Conservation (phyloP, 2,329 filamentous ascomycete species). For the Aspergillus sp. region DNA sequence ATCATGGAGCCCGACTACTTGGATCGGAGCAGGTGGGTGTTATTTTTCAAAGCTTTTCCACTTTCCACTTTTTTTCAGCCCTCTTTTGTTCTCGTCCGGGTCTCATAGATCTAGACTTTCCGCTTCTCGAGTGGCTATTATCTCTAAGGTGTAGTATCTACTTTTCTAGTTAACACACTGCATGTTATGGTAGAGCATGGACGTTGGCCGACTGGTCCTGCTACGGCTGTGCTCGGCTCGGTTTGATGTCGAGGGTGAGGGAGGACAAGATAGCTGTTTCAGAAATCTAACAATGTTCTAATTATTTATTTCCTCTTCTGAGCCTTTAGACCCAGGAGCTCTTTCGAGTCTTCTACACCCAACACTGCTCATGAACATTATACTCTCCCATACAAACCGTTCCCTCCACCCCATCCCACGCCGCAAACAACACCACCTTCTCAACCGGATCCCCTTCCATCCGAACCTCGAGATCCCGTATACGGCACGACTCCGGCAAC, state of each 20-base stretch:
- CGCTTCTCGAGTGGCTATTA: conserved; percentile 15
- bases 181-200: conserved; percentile 10
- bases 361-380: not conserved
- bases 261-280: conserved; percentile 3
- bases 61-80: not conserved
- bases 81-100: not conserved
- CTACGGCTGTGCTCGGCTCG: not conserved
- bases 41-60: conserved; percentile 5
- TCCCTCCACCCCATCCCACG: not conserved
- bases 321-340: not conserved
- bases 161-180: conserved; percentile 12
- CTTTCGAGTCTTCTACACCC: not conserved
- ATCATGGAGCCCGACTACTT: conserved; percentile 20
- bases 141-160: conserved; percentile 15
- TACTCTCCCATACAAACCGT: conserved; percentile 6
- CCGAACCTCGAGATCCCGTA: conserved; percentile 7
- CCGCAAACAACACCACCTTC: conserved; percentile 6
- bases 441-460: conserved; percentile 8
- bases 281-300: conserved; percentile 8
- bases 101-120: conserved; percentile 2
- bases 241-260: not conserved
- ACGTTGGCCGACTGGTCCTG: not conserved
- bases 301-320: not conserved
- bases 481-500: conserved; percentile 1
- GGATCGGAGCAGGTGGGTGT: conserved; percentile 21